Conservation (phyloP, 176 grass and related monocot species). For the Carex cristatella region DNA sequence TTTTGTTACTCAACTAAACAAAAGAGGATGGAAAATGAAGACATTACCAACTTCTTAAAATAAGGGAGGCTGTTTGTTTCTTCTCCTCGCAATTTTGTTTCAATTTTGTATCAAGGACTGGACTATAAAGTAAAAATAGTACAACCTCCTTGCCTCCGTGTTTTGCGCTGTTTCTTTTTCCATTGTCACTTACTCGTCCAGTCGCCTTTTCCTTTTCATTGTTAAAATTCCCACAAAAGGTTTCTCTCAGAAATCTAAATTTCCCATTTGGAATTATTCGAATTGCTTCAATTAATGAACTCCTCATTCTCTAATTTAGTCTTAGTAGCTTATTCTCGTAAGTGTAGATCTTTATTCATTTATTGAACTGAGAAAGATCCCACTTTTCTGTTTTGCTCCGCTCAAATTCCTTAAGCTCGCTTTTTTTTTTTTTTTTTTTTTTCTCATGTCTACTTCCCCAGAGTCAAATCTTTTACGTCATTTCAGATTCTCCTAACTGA, state of each 20-base stretch:
- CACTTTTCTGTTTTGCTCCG: not conserved
- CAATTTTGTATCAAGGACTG: too few relatives aligned
- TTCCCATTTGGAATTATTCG: not conserved
- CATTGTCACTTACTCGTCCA: not conserved
- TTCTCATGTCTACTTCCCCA: not conserved
- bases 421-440: not conserved
- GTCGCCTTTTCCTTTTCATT: not conserved
- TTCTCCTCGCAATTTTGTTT: not conserved
- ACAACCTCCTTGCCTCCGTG: not conserved
- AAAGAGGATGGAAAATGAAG: too few relatives aligned
- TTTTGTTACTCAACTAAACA: too few relatives aligned
- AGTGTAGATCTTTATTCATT: slow-evolving; percentile 5
- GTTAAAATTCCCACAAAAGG: not conserved
- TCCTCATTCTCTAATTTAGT: not conserved
- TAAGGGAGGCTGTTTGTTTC: too few relatives aligned
- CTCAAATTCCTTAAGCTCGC: not conserved
- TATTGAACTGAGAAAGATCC: not conserved
- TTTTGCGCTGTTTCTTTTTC: not conserved
- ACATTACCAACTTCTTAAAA: too few relatives aligned
- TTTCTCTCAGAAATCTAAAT: not conserved
- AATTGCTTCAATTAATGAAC: not conserved
- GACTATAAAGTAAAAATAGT: too few relatives aligned
- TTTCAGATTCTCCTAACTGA: not conserved
- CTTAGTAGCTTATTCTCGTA: not conserved
- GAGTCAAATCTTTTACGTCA: not conserved